These are phyloP conservation scores for Chamaenerion angustifolium DNA, from an alignment of 345 rosid species.

Conservation along the genomic window DNA sequence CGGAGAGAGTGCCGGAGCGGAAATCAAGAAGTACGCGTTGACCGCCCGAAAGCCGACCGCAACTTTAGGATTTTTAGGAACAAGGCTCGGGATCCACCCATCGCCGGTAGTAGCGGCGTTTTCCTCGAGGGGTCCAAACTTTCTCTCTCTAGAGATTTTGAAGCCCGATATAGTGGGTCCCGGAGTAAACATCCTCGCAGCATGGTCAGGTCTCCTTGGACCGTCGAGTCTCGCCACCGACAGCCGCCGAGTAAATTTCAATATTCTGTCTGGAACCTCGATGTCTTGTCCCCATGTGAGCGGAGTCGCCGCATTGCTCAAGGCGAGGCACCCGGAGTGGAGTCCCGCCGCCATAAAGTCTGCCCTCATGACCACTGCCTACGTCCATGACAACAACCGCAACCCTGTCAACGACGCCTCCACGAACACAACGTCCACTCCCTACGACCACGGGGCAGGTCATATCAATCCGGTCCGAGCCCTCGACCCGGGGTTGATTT, in stretches of 20 bases:
- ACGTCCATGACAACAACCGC: slow-evolving; percentile 63
- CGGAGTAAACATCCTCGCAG: slow-evolving; percentile 69
- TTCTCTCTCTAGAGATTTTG: slow-evolving; percentile 41
- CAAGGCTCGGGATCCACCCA: slow-evolving; percentile 46
- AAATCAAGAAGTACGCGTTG: slow-evolving; percentile 44
- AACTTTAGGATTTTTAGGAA: slow-evolving; percentile 34
- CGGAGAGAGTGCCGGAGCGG: slow-evolving; percentile 66
- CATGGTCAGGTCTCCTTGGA: slow-evolving; percentile 52
- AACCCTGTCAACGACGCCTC: slow-evolving; percentile 57
- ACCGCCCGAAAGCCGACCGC: slow-evolving; percentile 31
- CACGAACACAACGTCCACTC: slow-evolving; percentile 31
- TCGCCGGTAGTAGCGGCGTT: slow-evolving; percentile 70
- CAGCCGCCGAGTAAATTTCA: slow-evolving; percentile 53
- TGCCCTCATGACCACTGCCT: slow-evolving; percentile 90
- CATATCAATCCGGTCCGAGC: slow-evolving; percentile 74
- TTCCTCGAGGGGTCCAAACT: slow-evolving; percentile 63
- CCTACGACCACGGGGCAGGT: slow-evolving; percentile 79
- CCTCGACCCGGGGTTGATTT: slow-evolving; percentile 70
- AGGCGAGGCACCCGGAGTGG: slow-evolving; percentile 87
- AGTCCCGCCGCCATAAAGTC: slow-evolving; percentile 84
- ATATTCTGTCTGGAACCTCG: slow-evolving; percentile 79
- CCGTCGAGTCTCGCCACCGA: slow-evolving; percentile 76
- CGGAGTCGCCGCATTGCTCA: slow-evolving; percentile 78
- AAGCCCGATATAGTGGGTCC: slow-evolving; percentile 67
- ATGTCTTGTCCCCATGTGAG: slow-evolving; percentile 98